Conservation (phyloP, 345 rosid genomes). For the Arabis alpina region DNA sequence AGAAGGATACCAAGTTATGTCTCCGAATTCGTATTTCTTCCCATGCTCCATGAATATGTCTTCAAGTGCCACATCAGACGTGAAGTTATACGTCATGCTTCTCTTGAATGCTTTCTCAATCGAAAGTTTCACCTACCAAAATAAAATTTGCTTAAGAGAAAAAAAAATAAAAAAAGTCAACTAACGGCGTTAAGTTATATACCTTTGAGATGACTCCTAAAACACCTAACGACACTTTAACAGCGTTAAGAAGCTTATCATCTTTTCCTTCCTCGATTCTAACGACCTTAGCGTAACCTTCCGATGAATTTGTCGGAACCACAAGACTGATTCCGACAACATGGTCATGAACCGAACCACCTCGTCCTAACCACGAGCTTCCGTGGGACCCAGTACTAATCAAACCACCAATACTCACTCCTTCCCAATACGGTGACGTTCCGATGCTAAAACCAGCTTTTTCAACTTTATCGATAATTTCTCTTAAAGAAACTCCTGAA, state of each 20-base stretch:
- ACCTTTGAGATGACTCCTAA: slow-evolving; percentile 94
- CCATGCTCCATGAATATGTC: slow-evolving; percentile 64
- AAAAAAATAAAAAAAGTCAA: background rate
- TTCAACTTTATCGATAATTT: slow-evolving; percentile 71
- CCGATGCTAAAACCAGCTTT: slow-evolving; percentile 64
- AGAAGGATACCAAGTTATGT: slow-evolving; percentile 90
- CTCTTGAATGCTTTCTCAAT: slow-evolving; percentile 77
- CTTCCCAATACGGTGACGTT: slow-evolving; percentile 93
- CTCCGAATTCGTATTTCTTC: slow-evolving; percentile 70
- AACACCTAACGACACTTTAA: slow-evolving; percentile 71
- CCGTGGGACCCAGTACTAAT: slow-evolving; percentile 94
- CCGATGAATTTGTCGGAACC: slow-evolving; percentile 57
- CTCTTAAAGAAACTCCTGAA: slow-evolving; percentile 68
- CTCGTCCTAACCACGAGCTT: slow-evolving; percentile 92
- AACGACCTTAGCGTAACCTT: slow-evolving; percentile 70
- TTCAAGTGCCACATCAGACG: slow-evolving; percentile 63
- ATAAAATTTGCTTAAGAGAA: background rate
- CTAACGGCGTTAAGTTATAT: slow-evolving; percentile 19
- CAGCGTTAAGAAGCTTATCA: slow-evolving; percentile 73
- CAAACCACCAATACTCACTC: slow-evolving; percentile 83
- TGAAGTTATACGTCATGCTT: slow-evolving; percentile 70
- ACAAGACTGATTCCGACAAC: slow-evolving; percentile 70
- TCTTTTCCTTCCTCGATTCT: slow-evolving; percentile 47
- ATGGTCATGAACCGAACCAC: slow-evolving; percentile 93
- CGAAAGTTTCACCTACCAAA: slow-evolving; percentile 62